Conservation (phyloP, 2,329 filamentous ascomycete genomes). For the Talaromyces amestolkiae region DNA sequence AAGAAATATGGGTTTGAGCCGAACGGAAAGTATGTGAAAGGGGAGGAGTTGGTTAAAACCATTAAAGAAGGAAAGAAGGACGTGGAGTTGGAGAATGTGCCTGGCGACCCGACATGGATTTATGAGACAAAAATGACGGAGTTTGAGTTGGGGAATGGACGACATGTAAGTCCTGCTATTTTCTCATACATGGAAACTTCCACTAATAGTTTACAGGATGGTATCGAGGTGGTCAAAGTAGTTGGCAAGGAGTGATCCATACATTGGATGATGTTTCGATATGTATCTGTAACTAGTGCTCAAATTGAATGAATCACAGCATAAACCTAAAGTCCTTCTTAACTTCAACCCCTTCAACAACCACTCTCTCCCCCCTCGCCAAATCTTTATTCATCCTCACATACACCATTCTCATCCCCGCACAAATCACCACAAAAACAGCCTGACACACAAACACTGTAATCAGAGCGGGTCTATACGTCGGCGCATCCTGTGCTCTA, state of each 20-base stretch:
- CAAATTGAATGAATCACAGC: background rate
- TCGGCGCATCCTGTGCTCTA: slow-evolving; percentile 12
- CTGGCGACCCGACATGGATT: slow-evolving; percentile 62
- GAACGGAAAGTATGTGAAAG: slow-evolving; percentile 40
- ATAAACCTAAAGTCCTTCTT: slow-evolving; percentile 1
- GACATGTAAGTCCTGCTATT: background rate
- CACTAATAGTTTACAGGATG: slow-evolving; percentile 4
- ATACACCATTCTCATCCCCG: slow-evolving; percentile 4
- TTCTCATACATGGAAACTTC: background rate
- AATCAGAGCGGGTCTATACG: slow-evolving; percentile 11
- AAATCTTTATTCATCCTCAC: slow-evolving; percentile 1
- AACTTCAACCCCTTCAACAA: background rate
- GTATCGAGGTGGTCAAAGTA: slow-evolving; percentile 17
- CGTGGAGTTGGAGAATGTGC: slow-evolving; percentile 28
- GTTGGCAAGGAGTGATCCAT: slow-evolving; percentile 14
- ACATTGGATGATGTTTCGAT: background rate
- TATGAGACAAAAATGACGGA: slow-evolving; percentile 60
- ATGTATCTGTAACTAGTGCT: background rate
- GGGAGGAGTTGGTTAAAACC: slow-evolving; percentile 27
- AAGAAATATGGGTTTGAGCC: slow-evolving; percentile 56
- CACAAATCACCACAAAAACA: slow-evolving; percentile 5
- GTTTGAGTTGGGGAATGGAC: background rate
- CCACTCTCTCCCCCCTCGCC: background rate
- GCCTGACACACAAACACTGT: slow-evolving; percentile 10
- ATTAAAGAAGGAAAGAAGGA: slow-evolving; percentile 26